phyloP scores from a whole-genome alignment of 192 early-diverging fungal species.

The Martensiomyces pterosporus region DNA sequence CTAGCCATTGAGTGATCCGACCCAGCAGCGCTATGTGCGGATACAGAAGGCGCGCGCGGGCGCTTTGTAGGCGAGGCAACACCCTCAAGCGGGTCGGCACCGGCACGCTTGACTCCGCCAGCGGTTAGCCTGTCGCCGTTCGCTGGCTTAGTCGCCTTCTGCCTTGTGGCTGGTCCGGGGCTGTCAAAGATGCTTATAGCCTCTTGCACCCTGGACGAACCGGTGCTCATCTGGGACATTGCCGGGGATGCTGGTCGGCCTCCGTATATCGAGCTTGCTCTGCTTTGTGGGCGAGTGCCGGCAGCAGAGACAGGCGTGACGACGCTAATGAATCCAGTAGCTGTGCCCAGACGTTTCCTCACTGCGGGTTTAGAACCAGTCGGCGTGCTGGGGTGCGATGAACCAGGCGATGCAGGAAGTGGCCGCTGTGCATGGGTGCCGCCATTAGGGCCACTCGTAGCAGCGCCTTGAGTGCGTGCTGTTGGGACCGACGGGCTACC shows the following conservation, averaged over 20 bases:
- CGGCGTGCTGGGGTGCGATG: too few species aligned
- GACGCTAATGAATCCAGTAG: constrained; percentile 37
- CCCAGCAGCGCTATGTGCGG: too few species aligned
- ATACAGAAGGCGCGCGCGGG: constrained; percentile 25
- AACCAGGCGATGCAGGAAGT: background rate
- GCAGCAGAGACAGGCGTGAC: constrained; percentile 6
- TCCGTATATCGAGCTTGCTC: constrained; percentile 5
- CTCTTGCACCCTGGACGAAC: constrained; percentile 30
- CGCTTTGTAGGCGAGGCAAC: constrained; percentile 34
- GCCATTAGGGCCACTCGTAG: too few species aligned
- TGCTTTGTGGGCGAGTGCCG: constrained; percentile 11
- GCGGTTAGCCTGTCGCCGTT: background rate
- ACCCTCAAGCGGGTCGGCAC: constrained; percentile 6
- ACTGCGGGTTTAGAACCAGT: too few species aligned
- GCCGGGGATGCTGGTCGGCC: constrained; percentile 34
- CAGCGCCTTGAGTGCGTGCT: too few species aligned
- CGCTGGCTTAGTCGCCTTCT: too few species aligned
- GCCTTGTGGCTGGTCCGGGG: constrained; percentile 4
- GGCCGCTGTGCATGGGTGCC: too few species aligned
- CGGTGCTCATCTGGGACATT: constrained; percentile 29
- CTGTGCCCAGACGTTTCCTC: constrained; percentile 19
- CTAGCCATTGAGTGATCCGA: too few species aligned
- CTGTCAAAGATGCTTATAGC: constrained; percentile 33
- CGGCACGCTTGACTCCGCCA: constrained; percentile 24
- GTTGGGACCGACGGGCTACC: too few species aligned